Percentiles rank a stretch among this genome's conserved stretches.
These are phyloP conservation scores for Salix caprea DNA, from an alignment of 345 rosid genomes.

Conservation along the genomic window DNA sequence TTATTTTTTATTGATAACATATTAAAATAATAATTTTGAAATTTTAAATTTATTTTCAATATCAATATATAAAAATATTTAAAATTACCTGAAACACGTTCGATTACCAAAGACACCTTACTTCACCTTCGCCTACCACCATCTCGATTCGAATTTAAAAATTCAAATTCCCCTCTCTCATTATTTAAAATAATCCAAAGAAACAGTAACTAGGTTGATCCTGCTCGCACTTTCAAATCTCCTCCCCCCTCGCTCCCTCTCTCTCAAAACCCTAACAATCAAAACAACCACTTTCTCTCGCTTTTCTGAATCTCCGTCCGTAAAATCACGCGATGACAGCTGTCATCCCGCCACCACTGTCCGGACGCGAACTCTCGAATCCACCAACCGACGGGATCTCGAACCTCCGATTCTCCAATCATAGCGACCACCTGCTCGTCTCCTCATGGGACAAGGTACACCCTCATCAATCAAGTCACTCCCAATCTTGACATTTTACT, in stretches of 20 bases:
- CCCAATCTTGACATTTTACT: not conserved
- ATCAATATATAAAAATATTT: too few relatives aligned
- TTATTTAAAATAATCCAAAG: not conserved
- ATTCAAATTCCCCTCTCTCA: not conserved
- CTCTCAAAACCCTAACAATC: constrained; percentile 7
- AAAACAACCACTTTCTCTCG: not conserved
- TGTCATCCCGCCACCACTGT: constrained; percentile 46
- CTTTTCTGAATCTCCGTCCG: not conserved
- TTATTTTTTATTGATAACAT: too few relatives aligned
- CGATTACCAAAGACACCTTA: too few relatives aligned
- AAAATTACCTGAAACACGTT: too few relatives aligned
- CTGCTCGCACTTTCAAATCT: constrained; percentile 7
- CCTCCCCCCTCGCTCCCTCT: not conserved
- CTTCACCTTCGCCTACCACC: not conserved
- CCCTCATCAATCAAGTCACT: not conserved
- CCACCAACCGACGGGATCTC: constrained; percentile 96
- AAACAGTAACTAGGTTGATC: not conserved
- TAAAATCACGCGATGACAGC: constrained; percentile 38
- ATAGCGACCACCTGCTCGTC: constrained; percentile 88
- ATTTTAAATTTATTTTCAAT: too few relatives aligned
- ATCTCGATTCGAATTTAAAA: not conserved
- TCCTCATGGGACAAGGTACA: constrained; percentile 97
- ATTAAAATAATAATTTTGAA: too few relatives aligned
- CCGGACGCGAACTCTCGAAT: constrained; percentile 72
- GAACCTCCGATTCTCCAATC: constrained; percentile 89